phyloP scores from a whole-genome alignment of 2,329 filamentous ascomycete species.

The Fusarium buharicum region DNA sequence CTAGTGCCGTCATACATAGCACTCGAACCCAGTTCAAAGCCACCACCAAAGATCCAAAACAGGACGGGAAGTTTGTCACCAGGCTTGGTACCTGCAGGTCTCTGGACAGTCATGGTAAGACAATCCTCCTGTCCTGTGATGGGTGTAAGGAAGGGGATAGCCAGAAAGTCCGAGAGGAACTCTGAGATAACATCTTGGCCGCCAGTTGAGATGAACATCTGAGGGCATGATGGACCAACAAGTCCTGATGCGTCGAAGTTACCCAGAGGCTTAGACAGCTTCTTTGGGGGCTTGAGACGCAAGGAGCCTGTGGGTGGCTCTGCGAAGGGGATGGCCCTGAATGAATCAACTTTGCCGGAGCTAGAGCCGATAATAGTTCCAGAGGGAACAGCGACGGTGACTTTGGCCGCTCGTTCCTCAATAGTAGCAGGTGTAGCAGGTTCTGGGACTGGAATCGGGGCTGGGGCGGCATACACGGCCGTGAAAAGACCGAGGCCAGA shows the following conservation, averaged over 20 bases:
- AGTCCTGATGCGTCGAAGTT: constrained; percentile 67
- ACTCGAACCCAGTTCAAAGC: constrained; percentile 65
- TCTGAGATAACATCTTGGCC: constrained; percentile 53
- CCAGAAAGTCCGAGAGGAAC: constrained; percentile 61
- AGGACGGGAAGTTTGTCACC: constrained; percentile 71
- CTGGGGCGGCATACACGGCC: constrained; percentile 36
- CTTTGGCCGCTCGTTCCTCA: constrained; percentile 57
- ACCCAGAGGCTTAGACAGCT: constrained; percentile 65
- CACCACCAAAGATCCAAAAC: constrained; percentile 78
- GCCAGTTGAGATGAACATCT: constrained; percentile 70
- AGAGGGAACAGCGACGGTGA: constrained; percentile 64
- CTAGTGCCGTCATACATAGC: constrained; percentile 63
- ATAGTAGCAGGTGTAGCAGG: constrained; percentile 44
- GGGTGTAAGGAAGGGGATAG: constrained; percentile 67
- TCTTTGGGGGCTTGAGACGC: constrained; percentile 74
- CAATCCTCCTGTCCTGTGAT: constrained; percentile 71
- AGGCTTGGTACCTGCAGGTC: constrained; percentile 65
- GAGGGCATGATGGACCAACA: constrained; percentile 72
- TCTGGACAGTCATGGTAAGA: constrained; percentile 68
- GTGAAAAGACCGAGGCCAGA: constrained; percentile 31
- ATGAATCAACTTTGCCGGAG: constrained; percentile 68
- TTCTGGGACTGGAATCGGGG: constrained; percentile 24
- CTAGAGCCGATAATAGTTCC: constrained; percentile 65
- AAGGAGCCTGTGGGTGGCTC: constrained; percentile 73
- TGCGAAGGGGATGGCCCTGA: constrained; percentile 80